Conservation (phyloP, 2,329 filamentous ascomycete species). For the Sclerotiophoma versabilis region DNA sequence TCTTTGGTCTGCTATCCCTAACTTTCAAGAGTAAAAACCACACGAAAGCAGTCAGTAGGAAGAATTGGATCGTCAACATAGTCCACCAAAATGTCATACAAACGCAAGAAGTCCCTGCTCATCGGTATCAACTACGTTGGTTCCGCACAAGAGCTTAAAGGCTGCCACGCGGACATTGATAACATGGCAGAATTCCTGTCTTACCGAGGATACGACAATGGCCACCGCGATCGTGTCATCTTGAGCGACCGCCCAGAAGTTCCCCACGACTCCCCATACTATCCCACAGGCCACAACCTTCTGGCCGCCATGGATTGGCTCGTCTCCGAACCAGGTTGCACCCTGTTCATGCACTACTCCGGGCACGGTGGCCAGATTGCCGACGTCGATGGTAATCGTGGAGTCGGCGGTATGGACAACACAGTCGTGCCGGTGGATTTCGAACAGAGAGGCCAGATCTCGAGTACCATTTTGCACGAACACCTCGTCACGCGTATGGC, state of each 20-base stretch:
- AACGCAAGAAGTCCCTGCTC: slow-evolving; percentile 57
- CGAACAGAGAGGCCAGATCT: slow-evolving; percentile 60
- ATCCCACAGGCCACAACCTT: slow-evolving; percentile 54
- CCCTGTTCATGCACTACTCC: slow-evolving; percentile 65
- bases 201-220: slow-evolving; percentile 53
- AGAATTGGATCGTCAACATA: neutral
- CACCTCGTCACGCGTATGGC: slow-evolving; percentile 61
- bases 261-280: slow-evolving; percentile 42
- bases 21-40: neutral
- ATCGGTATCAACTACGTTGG: slow-evolving; percentile 62
- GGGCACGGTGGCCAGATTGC: slow-evolving; percentile 65
- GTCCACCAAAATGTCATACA: slow-evolving; percentile 26
- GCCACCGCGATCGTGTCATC: slow-evolving; percentile 54
- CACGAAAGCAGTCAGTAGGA: too few relatives aligned
- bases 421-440: slow-evolving; percentile 64
- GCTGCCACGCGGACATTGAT: slow-evolving; percentile 59
- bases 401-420: slow-evolving; percentile 51
- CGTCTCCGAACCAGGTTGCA: slow-evolving; percentile 60
- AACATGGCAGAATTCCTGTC: slow-evolving; percentile 57
- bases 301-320: slow-evolving; percentile 66
- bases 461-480: slow-evolving; percentile 60
- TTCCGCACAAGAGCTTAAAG: slow-evolving; percentile 53
- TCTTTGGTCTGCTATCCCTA: neutral
- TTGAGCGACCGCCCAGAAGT: slow-evolving; percentile 51
- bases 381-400: slow-evolving; percentile 52